phyloP scores from a whole-genome alignment of 116 monocot species.

The Zostera marina region DNA sequence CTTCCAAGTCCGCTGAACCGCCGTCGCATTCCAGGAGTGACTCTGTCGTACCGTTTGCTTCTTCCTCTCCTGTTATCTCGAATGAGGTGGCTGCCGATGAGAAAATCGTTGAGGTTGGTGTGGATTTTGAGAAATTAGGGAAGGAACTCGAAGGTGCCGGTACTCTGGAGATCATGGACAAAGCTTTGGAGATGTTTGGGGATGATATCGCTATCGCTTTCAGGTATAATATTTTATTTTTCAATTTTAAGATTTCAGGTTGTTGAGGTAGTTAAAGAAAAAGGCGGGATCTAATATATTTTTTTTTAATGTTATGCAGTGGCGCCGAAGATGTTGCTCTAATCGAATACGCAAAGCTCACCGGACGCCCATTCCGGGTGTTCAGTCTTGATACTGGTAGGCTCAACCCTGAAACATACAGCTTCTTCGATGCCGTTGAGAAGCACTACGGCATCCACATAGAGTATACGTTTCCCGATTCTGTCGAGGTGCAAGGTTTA shows the following conservation, averaged over 20 bases:
- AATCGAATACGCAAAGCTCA: constrained; percentile 74
- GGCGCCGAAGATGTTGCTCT: constrained; percentile 96
- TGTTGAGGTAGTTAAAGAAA: too few species aligned
- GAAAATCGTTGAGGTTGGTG: neutral
- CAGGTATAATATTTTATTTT: constrained; percentile 22
- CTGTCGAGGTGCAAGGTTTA: constrained; percentile 74
- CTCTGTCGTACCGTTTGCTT: too few species aligned
- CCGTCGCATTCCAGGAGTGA: too few species aligned
- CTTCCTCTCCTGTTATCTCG: too few species aligned
- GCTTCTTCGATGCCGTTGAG: constrained; percentile 58
- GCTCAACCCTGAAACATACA: constrained; percentile 73
- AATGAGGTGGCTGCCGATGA: too few species aligned
- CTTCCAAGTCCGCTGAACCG: too few species aligned
- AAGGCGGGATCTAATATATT: neutral
- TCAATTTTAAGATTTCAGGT: too few species aligned
- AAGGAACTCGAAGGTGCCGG: constrained; percentile 37
- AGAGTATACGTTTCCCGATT: constrained; percentile 93
- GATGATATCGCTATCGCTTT: constrained; percentile 73
- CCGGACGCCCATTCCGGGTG: constrained; percentile 84
- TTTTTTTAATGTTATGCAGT: constrained; percentile 20
- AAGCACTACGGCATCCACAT: constrained; percentile 84
- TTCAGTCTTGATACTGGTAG: constrained; percentile 83
- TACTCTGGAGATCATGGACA: constrained; percentile 58
- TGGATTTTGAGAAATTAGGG: constrained; percentile 49
- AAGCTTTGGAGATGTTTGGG: constrained; percentile 58